These are phyloP conservation scores for Moesziomyces sp. DNA, from an alignment of 1,284 basidiomycete genomes.

Conservation along the genomic window DNA sequence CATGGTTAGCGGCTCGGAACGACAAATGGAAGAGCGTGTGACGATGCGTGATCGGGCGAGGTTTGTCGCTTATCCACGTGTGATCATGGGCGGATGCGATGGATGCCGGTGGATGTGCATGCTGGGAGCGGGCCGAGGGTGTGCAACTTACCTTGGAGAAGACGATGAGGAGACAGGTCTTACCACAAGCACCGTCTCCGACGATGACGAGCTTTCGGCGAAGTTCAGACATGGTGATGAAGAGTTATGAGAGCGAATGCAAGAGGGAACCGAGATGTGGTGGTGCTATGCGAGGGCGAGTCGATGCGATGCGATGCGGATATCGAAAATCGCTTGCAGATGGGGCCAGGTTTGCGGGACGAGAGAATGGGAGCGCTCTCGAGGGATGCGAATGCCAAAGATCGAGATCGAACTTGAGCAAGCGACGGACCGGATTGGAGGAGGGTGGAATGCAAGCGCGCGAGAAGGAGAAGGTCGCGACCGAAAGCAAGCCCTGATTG, in stretches of 20 bases:
- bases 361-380: constrained; percentile 14
- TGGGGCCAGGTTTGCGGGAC: neutral
- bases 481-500: no score
- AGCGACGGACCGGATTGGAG: no score
- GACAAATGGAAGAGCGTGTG: neutral
- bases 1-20: neutral
- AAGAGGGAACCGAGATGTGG: neutral
- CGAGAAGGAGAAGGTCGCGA: no score
- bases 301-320: neutral
- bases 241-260: constrained; percentile 5
- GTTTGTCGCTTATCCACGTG: no score
- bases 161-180: constrained; percentile 85
- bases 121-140: neutral
- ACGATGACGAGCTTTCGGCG: constrained; percentile 67
- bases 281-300: neutral
- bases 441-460: no score
- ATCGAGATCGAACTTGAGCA: constrained; percentile 3
- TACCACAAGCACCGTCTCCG: constrained; percentile 75
- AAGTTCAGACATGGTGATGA: constrained; percentile 57
- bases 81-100: no score
- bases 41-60: neutral
- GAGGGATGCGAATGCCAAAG: constrained; percentile 14
- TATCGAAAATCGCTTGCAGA: constrained; percentile 4
- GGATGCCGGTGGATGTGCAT: no score
- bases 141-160: constrained; percentile 75